Base-by-base conservation (phyloP, 768 basidiomycete genomes). In the Galerina sulciceps region DNA sequence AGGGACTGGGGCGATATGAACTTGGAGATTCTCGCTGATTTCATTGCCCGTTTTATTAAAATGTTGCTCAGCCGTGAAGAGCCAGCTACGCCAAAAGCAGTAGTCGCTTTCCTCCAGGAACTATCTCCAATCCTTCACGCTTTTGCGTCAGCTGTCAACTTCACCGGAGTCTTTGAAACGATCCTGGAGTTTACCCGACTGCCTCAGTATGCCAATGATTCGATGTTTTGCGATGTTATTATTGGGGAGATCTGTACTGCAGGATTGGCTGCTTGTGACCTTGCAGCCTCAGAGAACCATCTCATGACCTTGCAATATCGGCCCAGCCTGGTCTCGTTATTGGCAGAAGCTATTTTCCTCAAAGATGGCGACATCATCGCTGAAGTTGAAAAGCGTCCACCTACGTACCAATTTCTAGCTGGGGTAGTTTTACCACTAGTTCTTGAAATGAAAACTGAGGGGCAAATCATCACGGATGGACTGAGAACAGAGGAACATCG, bases 381-480 rank as follows among this genome's bases (percentile, higher is more conserved):
- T 0, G 79, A 85, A 62, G 62, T 93, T 18, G 86, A 86, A 65
- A 82, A 80, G 59, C 81, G 79, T 17, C 67, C 71, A 0, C 80
- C 87, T 0, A 82, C 85, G 1, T 79, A 86, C 60, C 79, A 82
- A 41, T 88, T 87, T 67, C 76, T 91, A n/a, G 77, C 83, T 4
- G 83, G 83, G 0, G 70, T 93, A 10, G 72, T 92, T 10, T 74
- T 91, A 8, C 90, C 89, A 13, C 74, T 93, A 8, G 75, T 79
- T 9, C 64, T 89, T 47, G 69, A 73, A 1, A 72, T 91, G 64
- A 81, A 82, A 65, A 85, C 85, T 0, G 73, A 80, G 10, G 65
- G 76, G 1, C 78, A 84, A 26, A 66, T 84, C 48, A 68, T 73
- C 13, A 68, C 74, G 6, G 76, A 79, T 49, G 77, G 73, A 6